Conservation (phyloP, 1,139 yeast genomes). For the Lodderomyces jiufengensis region DNA sequence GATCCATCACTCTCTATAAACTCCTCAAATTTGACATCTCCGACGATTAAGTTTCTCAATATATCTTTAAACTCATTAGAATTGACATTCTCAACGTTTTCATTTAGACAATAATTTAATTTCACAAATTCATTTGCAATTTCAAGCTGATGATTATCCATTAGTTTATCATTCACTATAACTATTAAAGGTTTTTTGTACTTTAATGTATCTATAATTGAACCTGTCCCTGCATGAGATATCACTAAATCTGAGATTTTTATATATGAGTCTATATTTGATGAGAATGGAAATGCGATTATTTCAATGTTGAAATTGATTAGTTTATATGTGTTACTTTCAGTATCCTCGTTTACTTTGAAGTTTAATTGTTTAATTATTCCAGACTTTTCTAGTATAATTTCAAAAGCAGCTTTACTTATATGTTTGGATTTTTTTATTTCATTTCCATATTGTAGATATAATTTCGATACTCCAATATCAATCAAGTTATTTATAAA, state of each 20-base stretch:
- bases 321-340: conserved; percentile 3
- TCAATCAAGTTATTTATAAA: conserved; percentile 34
- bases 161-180: conserved; percentile 62
- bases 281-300: conserved; percentile 48
- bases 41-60: conserved; percentile 4
- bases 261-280: conserved; percentile 38
- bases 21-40: conserved; percentile 4
- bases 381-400: conserved; percentile 14
- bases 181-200: conserved; percentile 57
- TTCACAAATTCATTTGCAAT: conserved; percentile 59
- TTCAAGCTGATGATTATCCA: conserved; percentile 87
- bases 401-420: conserved; percentile 22
- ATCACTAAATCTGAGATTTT: conserved; percentile 53
- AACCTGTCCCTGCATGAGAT: conserved; percentile 94
- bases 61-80: conserved; percentile 10
- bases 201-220: conserved; percentile 74
- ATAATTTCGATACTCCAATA: conserved; percentile 37
- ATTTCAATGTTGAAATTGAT: conserved; percentile 15
- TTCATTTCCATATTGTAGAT: conserved; percentile 71
- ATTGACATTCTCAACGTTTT: conserved; percentile 18
- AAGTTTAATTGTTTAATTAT: conserved; percentile 12
- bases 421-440: conserved; percentile 23
- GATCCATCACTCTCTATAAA: conserved; percentile 8
- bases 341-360: conserved; percentile 6
- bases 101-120: conserved; percentile 14